Evolutionary conservation across 805 yeast genomes (phyloP).

Genomic region (Wickerhamomyces queroliae): DNA sequence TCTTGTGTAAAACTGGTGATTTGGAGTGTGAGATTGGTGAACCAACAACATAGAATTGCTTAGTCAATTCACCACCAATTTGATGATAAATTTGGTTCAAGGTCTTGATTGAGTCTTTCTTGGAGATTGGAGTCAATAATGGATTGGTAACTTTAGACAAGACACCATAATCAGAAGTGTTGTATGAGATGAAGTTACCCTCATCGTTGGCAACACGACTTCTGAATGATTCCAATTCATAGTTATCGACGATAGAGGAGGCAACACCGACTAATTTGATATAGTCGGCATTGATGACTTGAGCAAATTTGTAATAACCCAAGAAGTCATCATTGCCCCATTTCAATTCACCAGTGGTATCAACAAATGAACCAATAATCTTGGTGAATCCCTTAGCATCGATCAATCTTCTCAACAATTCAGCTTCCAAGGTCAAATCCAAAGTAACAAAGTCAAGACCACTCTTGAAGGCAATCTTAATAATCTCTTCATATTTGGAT

Average conservation of each 20-base stretch:
- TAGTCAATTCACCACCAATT: constrained; percentile 56
- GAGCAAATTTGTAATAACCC: constrained; percentile 68
- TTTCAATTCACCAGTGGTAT: constrained; percentile 46
- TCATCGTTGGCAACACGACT: constrained; percentile 38
- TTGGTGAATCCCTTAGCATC: constrained; percentile 54
- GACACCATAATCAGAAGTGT: constrained; percentile 73
- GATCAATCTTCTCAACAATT: constrained; percentile 44
- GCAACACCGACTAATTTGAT: constrained; percentile 86
- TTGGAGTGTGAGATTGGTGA: constrained; percentile 80
- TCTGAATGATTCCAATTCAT: constrained; percentile 67
- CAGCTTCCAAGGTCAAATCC: constrained; percentile 64
- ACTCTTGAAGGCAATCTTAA: constrained; percentile 58
- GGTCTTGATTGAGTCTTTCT: constrained; percentile 63
- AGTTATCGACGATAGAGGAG: constrained; percentile 54
- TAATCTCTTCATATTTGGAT: constrained; percentile 42
- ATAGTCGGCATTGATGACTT: constrained; percentile 59
- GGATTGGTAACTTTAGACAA: constrained; percentile 74
- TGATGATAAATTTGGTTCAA: constrained; percentile 50
- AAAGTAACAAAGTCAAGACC: constrained; percentile 82
- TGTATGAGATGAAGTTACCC: constrained; percentile 74
- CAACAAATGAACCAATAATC: constrained; percentile 74
- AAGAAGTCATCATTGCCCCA: constrained; percentile 27
- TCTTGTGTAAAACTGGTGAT: constrained; percentile 82
- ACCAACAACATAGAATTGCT: constrained; percentile 73
- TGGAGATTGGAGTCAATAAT: constrained; percentile 72